A percentile compares a stretch with the other conserved stretches of the same genome.
phyloP scores from a whole-genome alignment of 225 moss, liverwort and hornwort species.

The Physcomitrium patens region DNA sequence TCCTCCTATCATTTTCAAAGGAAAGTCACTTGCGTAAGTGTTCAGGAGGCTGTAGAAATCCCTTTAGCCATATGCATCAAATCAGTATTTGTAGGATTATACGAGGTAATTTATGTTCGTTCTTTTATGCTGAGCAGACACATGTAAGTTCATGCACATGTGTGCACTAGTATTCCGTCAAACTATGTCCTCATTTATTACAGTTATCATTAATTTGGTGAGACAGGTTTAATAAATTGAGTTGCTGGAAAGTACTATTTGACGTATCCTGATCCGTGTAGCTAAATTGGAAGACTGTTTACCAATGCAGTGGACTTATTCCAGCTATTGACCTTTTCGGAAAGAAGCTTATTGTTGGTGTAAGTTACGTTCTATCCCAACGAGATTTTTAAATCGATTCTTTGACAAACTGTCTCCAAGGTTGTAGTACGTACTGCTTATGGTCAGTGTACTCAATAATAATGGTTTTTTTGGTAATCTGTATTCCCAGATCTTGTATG shows the following conservation, averaged over 20 bases:
- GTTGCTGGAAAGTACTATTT: constrained; percentile 13
- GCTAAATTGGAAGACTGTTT: constrained; percentile 24
- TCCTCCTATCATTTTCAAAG: constrained; percentile 96
- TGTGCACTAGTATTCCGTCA: not conserved
- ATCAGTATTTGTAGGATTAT: constrained; percentile 4
- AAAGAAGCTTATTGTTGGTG: constrained; percentile 72
- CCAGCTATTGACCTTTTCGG: constrained; percentile 63
- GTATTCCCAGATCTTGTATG: constrained; percentile 73
- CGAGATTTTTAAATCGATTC: constrained; percentile 12
- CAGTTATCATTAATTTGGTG: not conserved
- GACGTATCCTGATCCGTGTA: constrained; percentile 11
- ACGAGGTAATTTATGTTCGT: not conserved
- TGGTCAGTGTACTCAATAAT: not conserved
- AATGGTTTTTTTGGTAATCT: not conserved
- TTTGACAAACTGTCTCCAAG: not conserved
- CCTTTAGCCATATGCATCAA: constrained; percentile 1
- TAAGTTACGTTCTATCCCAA: constrained; percentile 40
- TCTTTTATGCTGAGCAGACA: not conserved
- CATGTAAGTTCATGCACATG: not conserved
- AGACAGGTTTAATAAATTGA: not conserved
- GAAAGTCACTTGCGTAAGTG: constrained; percentile 97
- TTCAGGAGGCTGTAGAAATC: not conserved
- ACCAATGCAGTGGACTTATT: constrained; percentile 68
- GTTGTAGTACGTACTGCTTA: constrained; percentile 10
- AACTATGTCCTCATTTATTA: constrained; percentile 3